Percentiles rank a stretch among this genome's conserved stretches.
Conservation (phyloP, 371 early-diverging fungal species). For the Blakeslea trispora region DNA sequence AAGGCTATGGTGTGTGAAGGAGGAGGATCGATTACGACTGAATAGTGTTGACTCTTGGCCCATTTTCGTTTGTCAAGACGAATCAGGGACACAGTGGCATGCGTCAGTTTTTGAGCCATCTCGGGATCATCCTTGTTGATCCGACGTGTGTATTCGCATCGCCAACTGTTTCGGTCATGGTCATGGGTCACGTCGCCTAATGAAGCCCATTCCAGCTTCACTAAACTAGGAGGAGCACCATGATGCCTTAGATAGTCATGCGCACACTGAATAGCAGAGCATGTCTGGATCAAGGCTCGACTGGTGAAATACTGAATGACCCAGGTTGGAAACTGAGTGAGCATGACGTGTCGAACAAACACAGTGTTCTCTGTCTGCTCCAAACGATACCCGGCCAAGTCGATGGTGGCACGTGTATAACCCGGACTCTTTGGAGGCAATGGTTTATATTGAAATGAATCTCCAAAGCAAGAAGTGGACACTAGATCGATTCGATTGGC, state of each 20-base stretch:
- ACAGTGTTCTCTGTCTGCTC: conserved; percentile 38
- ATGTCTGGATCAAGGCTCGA: conserved; percentile 14
- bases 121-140: conserved; percentile 8
- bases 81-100: conserved; percentile 39
- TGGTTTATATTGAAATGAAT: conserved; percentile 38
- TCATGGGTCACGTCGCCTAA: conserved; percentile 47
- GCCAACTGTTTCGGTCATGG: conserved; percentile 50
- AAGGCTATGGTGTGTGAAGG: conserved; percentile 50
- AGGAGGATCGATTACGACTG: conserved; percentile 59
- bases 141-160: conserved; percentile 51
- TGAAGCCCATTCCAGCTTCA: conserved; percentile 42
- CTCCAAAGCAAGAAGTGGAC: conserved; percentile 49
- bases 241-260: conserved; percentile 43
- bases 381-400: conserved; percentile 53
- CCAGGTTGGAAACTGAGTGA: conserved; percentile 40
- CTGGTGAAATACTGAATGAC: conserved; percentile 19
- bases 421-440: conserved; percentile 44
- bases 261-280: conserved; percentile 35
- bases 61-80: conserved; percentile 49
- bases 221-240: conserved; percentile 58
- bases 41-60: conserved; percentile 42
- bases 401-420: conserved; percentile 51
- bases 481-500: conserved; percentile 49
- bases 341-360: conserved; percentile 39
- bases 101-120: background rate